Percentiles rank a stretch among this genome's conserved stretches.
phyloP scores from a whole-genome alignment of 1,284 basidiomycete species.

The Psilocybe mexicana region DNA sequence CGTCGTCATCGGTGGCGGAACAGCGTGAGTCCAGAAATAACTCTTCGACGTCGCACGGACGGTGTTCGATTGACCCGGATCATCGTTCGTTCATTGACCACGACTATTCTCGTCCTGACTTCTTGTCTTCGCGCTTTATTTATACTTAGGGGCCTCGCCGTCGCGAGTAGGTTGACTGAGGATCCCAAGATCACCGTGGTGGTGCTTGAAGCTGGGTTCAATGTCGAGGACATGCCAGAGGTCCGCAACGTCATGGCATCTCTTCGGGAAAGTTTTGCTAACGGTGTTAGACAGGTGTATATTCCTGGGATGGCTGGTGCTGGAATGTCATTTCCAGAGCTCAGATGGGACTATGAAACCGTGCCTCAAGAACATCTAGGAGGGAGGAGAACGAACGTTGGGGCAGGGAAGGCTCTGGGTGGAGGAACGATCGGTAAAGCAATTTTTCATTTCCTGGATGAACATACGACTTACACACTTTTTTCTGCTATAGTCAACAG shows the following conservation, averaged over 20 bases:
- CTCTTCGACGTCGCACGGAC: neutral
- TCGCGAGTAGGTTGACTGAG: slow-evolving; percentile 72
- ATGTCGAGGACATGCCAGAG: slow-evolving; percentile 31
- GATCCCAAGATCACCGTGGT: slow-evolving; percentile 67
- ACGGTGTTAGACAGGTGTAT: slow-evolving; percentile 23
- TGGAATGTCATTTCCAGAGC: slow-evolving; percentile 27
- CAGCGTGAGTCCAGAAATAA: slow-evolving; percentile 23
- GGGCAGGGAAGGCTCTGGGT: slow-evolving; percentile 32
- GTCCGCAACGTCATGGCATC: slow-evolving; percentile 12
- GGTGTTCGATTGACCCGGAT: neutral
- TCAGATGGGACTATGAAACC: slow-evolving; percentile 32
- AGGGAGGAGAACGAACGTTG: slow-evolving; percentile 23
- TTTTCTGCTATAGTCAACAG: slow-evolving; percentile 20
- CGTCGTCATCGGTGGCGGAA: slow-evolving; percentile 34
- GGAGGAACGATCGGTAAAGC: slow-evolving; percentile 30
- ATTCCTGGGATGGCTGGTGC: slow-evolving; percentile 31
- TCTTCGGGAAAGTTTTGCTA: neutral
- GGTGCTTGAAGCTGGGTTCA: slow-evolving; percentile 67
- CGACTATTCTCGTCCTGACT: neutral
- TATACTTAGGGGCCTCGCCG: slow-evolving; percentile 50
- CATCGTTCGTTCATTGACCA: neutral
- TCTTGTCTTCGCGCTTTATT: neutral
- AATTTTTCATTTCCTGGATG: neutral
- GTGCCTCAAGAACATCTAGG: slow-evolving; percentile 28
- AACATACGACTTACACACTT: neutral